Evolutionary conservation across 2,329 filamentous ascomycete species (phyloP).

Genomic region (Neofusicoccum laricinum): DNA sequence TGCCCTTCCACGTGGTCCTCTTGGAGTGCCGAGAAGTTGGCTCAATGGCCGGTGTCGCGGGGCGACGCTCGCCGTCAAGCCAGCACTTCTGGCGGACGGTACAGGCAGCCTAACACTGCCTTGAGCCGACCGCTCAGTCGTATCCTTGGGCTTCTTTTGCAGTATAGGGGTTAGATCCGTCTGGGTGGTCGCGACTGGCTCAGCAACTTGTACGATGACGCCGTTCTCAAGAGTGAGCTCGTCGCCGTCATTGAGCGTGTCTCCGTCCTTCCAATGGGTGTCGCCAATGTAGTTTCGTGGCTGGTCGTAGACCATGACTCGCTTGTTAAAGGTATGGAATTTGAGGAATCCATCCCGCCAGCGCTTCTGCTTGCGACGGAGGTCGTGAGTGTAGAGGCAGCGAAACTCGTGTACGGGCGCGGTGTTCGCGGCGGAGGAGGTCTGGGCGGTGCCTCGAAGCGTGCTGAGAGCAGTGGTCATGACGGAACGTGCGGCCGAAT

Average conservation of each 20-base stretch:
- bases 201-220: conserved; percentile 76
- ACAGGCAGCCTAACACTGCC: conserved; percentile 40
- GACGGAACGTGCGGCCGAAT: not conserved
- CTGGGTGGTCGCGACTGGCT: conserved; percentile 67
- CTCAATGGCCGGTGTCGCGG: conserved; percentile 59
- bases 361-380: conserved; percentile 81
- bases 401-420: conserved; percentile 77
- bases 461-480: conserved; percentile 28
- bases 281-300: conserved; percentile 79
- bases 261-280: conserved; percentile 71
- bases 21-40: conserved; percentile 63
- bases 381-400: conserved; percentile 83
- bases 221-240: conserved; percentile 76
- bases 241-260: conserved; percentile 73
- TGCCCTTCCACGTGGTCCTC: conserved; percentile 62
- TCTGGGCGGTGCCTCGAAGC: conserved; percentile 29
- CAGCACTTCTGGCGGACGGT: not conserved
- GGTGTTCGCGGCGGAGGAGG: conserved; percentile 54
- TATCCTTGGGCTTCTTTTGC: conserved; percentile 59
- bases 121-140: conserved; percentile 19
- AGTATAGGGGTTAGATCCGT: conserved; percentile 77
- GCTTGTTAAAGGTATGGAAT: conserved; percentile 87
- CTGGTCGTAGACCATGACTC: conserved; percentile 86
- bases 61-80: conserved; percentile 18
- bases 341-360: conserved; percentile 91